Conservation (phyloP, 352 stramenopile species). For the Aphanomyces cochlioides region DNA sequence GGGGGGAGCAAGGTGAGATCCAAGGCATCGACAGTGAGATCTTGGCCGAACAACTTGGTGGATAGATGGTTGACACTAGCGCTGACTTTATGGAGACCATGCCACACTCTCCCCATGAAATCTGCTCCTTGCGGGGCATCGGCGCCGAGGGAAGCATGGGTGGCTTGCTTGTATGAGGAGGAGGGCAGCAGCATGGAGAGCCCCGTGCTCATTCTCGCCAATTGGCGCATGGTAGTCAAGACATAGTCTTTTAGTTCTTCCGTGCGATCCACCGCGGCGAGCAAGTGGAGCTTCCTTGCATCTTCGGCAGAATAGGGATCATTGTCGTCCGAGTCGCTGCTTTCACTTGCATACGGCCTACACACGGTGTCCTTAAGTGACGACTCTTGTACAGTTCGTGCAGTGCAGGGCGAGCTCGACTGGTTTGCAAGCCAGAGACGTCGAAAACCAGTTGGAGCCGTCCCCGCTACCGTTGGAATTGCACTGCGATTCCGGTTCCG, state of each 20-base stretch:
- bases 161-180: conserved; percentile 9
- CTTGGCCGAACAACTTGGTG: background rate
- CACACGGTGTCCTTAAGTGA: background rate
- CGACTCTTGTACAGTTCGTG: too few relatives aligned
- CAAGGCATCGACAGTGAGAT: conserved; percentile 14
- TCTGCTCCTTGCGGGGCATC: background rate
- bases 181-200: conserved; percentile 18
- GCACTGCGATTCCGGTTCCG: too few relatives aligned
- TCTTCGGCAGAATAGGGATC: conserved; percentile 1
- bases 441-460: too few relatives aligned
- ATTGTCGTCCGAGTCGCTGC: background rate
- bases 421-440: too few relatives aligned
- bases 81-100: conserved; percentile 27
- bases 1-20: conserved; percentile 23
- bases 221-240: conserved; percentile 28
- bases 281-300: background rate
- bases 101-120: conserved; percentile 19
- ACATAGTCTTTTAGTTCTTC: conserved; percentile 28
- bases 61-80: conserved; percentile 6
- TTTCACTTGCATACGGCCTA: conserved; percentile 17
- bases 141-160: background rate
- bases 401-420: too few relatives aligned
- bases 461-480: too few relatives aligned
- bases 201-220: conserved; percentile 22
- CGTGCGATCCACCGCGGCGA: conserved; percentile 10